Evolutionary conservation across 306 rosid species (phyloP), one percentile per base, ranked within the genome.

Genomic region (Astragalus glycyphyllos): DNA sequence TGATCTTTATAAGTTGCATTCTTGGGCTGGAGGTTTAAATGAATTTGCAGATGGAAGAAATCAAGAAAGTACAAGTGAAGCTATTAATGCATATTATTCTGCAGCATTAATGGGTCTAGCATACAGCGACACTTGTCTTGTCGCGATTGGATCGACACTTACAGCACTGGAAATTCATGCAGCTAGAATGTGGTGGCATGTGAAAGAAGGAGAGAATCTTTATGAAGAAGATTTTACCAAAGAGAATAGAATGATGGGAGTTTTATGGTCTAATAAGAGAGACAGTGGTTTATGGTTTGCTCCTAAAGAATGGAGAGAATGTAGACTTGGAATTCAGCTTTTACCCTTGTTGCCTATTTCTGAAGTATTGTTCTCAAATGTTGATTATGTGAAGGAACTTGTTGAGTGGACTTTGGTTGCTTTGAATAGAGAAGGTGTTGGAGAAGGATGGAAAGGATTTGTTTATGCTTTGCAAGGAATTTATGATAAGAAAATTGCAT

Each of bases 391-490:
- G 23, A 89, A 56, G 86, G 80, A 86, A 46, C 91, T 90, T 44
- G 97, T 90, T 80, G 68, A 82, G 3, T 92, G 97, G 98, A 84
- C 90, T 1, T 53, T 79, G 62, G 91, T 96, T 42, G 79, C 87
- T 82, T 82, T 92, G 87, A 31, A 59, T n/a, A 84, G 90, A 46
- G 85, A 85, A 5, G 97, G 86, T 49, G 96, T 81, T 49, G 92
- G 87, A 13, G 98, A 90, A 83, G 96, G 89, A 1, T 92, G 98
- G 98, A 90, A 86, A 65, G 98, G 98, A 1, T 90, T 92, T 81
- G 65, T 68, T 0, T 84, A 86, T 48, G 84, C 92, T 0, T 56
- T 91, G 63, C 79, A 84, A 68, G 97, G 88, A 15, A 13, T 87
- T 60, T 88, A 79, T 49, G 86, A 88, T 48, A 85, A 75, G 13